Conservation (phyloP, 2,329 filamentous ascomycete genomes). For the Penicillium hordei region DNA sequence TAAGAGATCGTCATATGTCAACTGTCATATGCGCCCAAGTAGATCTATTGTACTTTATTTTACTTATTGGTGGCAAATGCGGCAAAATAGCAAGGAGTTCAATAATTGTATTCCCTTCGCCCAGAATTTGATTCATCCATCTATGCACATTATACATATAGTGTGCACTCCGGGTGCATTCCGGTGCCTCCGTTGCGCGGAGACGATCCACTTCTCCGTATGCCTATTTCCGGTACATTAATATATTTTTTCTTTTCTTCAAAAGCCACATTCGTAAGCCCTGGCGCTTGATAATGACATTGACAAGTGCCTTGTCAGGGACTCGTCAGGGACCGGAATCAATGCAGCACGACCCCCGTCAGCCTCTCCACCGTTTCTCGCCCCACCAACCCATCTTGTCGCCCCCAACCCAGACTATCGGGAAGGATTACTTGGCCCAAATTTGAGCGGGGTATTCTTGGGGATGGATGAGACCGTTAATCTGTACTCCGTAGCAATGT, state of each 20-base stretch:
- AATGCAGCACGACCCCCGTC: not conserved
- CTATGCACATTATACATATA: not conserved
- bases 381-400: not conserved
- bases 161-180: not conserved
- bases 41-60: not conserved
- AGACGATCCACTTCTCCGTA: not conserved
- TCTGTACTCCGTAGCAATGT: too few relatives aligned
- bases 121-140: not conserved
- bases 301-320: not conserved
- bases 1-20: not conserved
- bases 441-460: not conserved
- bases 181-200: not conserved
- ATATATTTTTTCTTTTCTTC: not conserved
- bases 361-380: not conserved
- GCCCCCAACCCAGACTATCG: not conserved
- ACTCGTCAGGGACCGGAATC: not conserved
- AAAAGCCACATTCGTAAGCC: not conserved
- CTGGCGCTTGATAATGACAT: not conserved
- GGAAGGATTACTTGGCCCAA: not conserved
- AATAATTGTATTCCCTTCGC: not conserved
- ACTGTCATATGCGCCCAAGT: not conserved
- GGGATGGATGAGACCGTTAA: not conserved
- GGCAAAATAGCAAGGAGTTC: slow-evolving; percentile 4
- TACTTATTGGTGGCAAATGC: not conserved
- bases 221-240: not conserved